phyloP scores from a whole-genome alignment of 768 basidiomycete genomes.

The Hericium alpestre region DNA sequence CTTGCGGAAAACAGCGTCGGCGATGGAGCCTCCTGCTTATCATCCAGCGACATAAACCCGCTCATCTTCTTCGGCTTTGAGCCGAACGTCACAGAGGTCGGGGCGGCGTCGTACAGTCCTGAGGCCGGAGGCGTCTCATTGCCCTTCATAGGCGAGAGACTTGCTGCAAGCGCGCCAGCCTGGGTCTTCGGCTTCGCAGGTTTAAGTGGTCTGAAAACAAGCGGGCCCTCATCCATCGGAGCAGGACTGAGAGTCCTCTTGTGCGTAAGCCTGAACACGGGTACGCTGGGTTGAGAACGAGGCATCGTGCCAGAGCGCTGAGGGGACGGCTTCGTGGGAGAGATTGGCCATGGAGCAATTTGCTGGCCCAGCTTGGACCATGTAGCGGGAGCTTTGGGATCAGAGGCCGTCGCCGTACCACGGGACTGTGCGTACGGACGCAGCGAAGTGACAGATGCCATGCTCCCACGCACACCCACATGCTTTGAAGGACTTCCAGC shows the following conservation, averaged over 20 bases:
- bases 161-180: neutral
- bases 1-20: conserved; percentile 23
- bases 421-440: conserved; percentile 35
- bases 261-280: conserved; percentile 25
- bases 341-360: conserved; percentile 54
- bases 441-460: conserved; percentile 36
- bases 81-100: conserved; percentile 1
- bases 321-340: conserved; percentile 25
- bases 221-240: conserved; percentile 46
- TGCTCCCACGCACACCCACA: conserved; percentile 24
- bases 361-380: conserved; percentile 31
- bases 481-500: conserved; percentile 17
- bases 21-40: neutral
- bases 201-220: conserved; percentile 48
- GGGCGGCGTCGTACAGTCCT: neutral
- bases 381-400: conserved; percentile 4
- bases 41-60: conserved; percentile 1
- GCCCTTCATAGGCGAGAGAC: neutral
- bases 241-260: conserved; percentile 48
- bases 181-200: conserved; percentile 30
- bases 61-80: neutral
- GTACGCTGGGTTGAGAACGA: neutral
- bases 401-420: conserved; percentile 7
- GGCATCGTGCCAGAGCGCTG: conserved; percentile 16
- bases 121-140: neutral